Conservation (phyloP, 1,139 yeast species). For the Hyphopichia buzzinii region DNA sequence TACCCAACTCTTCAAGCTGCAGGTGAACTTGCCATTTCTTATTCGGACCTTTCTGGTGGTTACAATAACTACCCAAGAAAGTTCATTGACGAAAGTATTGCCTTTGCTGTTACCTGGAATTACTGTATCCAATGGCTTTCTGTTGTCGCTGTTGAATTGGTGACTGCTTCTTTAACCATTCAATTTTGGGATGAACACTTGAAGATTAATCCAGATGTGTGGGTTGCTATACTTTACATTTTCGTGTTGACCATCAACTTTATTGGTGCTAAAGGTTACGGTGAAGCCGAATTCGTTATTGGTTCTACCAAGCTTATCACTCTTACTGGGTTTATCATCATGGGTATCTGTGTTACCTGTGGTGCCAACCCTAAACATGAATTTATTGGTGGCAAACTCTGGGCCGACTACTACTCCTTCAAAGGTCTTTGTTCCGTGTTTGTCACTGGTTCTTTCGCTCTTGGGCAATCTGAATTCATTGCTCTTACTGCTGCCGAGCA, state of each 20-base stretch:
- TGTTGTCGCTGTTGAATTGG: constrained; percentile 41
- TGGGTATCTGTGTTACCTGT: constrained; percentile 38
- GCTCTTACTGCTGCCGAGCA: constrained; percentile 44
- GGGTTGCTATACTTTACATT: constrained; percentile 38
- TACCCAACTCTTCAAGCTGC: constrained; percentile 43
- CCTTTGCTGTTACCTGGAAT: constrained; percentile 43
- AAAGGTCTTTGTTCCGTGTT: constrained; percentile 42
- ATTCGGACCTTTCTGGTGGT: constrained; percentile 39
- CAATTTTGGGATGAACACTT: constrained; percentile 29
- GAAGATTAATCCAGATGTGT: constrained; percentile 34
- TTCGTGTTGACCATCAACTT: constrained; percentile 33
- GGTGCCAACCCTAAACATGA: constrained; percentile 39
- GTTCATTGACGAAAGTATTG: constrained; percentile 36
- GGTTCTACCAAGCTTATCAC: constrained; percentile 36
- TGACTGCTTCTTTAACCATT: constrained; percentile 40
- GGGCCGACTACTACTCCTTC: constrained; percentile 39
- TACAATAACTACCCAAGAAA: constrained; percentile 39
- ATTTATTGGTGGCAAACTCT: constrained; percentile 46
- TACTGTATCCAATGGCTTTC: constrained; percentile 44
- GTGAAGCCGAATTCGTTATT: constrained; percentile 43
- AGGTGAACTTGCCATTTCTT: constrained; percentile 43
- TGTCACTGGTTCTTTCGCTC: constrained; percentile 37
- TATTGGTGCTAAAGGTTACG: constrained; percentile 43
- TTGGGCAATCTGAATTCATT: constrained; percentile 42
- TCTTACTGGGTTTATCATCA: constrained; percentile 39